A percentile compares a stretch with the other conserved stretches of the same genome.
Evolutionary conservation across 2,329 filamentous ascomycete species (phyloP).

Genomic region (Paraphoma chrysanthemicola): DNA sequence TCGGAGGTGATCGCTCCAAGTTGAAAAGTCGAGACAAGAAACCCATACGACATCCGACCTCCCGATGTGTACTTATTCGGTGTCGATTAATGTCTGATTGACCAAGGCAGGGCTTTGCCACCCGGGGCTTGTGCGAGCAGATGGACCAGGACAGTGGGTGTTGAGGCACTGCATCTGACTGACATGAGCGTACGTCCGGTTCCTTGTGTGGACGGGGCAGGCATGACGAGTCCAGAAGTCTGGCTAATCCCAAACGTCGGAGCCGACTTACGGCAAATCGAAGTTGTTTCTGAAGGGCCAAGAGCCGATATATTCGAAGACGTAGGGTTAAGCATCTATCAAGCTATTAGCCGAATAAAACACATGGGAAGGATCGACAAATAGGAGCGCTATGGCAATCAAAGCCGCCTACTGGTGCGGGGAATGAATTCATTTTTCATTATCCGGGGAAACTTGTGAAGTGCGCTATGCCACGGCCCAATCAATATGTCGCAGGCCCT

Average conservation of each 20-base stretch:
- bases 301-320: constrained; percentile 2
- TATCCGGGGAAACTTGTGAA: constrained; percentile 19
- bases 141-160: not conserved
- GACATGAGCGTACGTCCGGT: too few relatives aligned
- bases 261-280: not conserved
- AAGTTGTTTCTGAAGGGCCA: not conserved
- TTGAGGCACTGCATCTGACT: too few relatives aligned
- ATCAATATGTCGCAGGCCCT: constrained; percentile 8
- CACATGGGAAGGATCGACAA: constrained; percentile 9
- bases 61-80: too few relatives aligned
- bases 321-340: constrained; percentile 27
- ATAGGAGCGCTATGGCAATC: constrained; percentile 18
- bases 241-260: not conserved
- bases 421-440: constrained; percentile 10
- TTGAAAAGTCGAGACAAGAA: too few relatives aligned
- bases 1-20: too few relatives aligned
- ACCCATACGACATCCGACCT: too few relatives aligned
- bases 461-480: not conserved
- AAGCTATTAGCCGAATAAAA: constrained; percentile 33
- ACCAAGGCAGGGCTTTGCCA: not conserved
- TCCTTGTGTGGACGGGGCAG: too few relatives aligned
- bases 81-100: not conserved
- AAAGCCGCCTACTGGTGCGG: constrained; percentile 19
- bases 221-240: too few relatives aligned
- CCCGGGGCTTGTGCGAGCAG: not conserved